Base-by-base conservation (phyloP, 202 grass and related monocot species). In the Dendrocalamus latiflorus region DNA sequence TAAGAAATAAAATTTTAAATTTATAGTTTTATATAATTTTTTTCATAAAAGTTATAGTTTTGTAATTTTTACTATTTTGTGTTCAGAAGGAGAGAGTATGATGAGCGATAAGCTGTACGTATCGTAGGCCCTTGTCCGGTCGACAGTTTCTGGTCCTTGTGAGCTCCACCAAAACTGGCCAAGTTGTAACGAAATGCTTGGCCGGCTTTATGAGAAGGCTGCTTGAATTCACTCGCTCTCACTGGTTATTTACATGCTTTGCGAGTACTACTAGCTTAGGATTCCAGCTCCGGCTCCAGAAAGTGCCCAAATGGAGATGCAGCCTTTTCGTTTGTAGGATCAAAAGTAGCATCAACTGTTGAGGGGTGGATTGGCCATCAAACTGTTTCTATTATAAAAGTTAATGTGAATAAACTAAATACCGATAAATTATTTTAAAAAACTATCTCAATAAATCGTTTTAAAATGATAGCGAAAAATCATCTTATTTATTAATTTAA, bases 1-100 rank as follows among this genome's bases (percentile, higher is more conserved):
- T 36, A 36, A 0, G 34, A 36, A 36, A 36, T 36, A 6, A 5
- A 36, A 36, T 6, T 36, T 36, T 33, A 33, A 33, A 33, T 33
- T 4, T 33, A 33, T 33, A 33, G 33, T 33, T 33, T 33, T 33
- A 33, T 33, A 33, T 33, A 38, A 38, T 8, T 38, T 38, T 38
- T n/a, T 38, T 4, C 37, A 38, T 42, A 42, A 9, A 42, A 9
- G 39, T 9, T 42, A 9, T 42, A 42, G 8, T 9, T 90, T 91
- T 48, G 33, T 83, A 59, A 98, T 85, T 2, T 42, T 42, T 42
- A 42, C 8, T 42, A 9, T 9, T 42, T 41, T 82, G 83, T 67
- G 84, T 9, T 47, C 24, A 14, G 6, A 13, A 20, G 7, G 34
- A 57, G 51, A 37, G 36, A 4, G 33, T 41, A 41, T 38, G 34